A percentile compares a stretch with the other conserved stretches of the same genome.
Conservation (phyloP, 78 protist genomes). For the Dictyostelium firmibasis region DNA sequence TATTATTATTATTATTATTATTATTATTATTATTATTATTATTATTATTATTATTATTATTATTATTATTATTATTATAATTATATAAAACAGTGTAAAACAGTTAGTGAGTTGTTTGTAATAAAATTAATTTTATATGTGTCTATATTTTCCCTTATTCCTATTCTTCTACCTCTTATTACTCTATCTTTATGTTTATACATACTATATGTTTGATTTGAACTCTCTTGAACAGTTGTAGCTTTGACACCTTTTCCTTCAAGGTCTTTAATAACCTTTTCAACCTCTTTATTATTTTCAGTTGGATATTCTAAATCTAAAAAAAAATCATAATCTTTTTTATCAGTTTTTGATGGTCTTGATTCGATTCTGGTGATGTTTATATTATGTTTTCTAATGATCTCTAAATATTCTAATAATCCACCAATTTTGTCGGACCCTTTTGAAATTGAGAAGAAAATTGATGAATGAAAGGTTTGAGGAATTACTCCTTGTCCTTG, state of each 20-base stretch:
- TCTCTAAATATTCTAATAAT: constrained; percentile 33
- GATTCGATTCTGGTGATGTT: constrained; percentile 79
- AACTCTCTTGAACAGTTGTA: constrained; percentile 17
- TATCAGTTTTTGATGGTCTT: constrained; percentile 64
- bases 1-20: too few species aligned
- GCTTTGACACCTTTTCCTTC: constrained; percentile 16
- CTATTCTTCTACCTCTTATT: too few species aligned
- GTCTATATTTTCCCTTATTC: too few species aligned
- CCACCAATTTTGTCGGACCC: constrained; percentile 40
- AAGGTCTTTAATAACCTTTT: background rate
- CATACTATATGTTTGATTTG: background rate
- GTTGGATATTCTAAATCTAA: constrained; percentile 62
- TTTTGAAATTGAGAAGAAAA: constrained; percentile 41
- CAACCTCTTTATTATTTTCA: background rate
- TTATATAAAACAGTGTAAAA: too few species aligned
- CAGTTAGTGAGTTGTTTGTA: too few species aligned
- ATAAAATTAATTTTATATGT: too few species aligned
- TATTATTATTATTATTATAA: too few species aligned
- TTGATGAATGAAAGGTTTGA: constrained; percentile 1
- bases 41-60: too few species aligned
- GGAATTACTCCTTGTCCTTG: background rate
- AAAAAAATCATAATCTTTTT: constrained; percentile 69
- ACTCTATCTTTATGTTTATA: background rate
- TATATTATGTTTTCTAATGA: constrained; percentile 30
- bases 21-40: too few species aligned